phyloP scores from a whole-genome alignment of 78 protist genomes.

The Isochrysis galbana region DNA sequence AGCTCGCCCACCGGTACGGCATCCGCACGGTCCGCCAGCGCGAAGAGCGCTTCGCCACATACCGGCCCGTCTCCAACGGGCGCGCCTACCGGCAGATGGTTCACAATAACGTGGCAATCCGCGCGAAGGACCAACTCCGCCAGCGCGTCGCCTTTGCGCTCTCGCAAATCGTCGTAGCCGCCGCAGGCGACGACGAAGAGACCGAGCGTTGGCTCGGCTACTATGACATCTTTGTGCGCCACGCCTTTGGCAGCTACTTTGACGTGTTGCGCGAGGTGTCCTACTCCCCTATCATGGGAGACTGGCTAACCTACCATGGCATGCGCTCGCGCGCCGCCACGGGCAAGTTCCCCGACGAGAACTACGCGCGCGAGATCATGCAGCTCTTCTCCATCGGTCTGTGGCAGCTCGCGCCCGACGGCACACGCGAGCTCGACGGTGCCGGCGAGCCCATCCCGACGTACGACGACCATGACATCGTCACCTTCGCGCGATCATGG shows the following conservation, averaged over 20 bases:
- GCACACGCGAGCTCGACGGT: neutral
- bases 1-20: neutral
- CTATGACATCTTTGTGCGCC: constrained; percentile 35
- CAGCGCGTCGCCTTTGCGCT: constrained; percentile 32
- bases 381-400: constrained; percentile 34
- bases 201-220: neutral
- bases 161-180: neutral
- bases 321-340: neutral
- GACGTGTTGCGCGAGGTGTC: constrained; percentile 19
- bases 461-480: constrained; percentile 15
- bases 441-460: neutral
- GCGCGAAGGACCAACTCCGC: constrained; percentile 24
- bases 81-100: neutral
- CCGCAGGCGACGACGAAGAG: neutral
- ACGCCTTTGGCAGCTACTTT: constrained; percentile 26
- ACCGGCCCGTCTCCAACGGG: neutral
- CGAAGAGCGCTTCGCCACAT: neutral
- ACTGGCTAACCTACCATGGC: neutral
- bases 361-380: constrained; percentile 42
- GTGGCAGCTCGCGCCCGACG: constrained; percentile 18
- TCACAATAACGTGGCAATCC: neutral
- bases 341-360: constrained; percentile 27
- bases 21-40: too few relatives aligned
- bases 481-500: neutral
- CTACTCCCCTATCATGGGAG: neutral